A percentile compares a stretch with the other conserved stretches of the same genome.
phyloP scores from a whole-genome alignment of 768 basidiomycete genomes.

The Antrodiella citrinella region DNA sequence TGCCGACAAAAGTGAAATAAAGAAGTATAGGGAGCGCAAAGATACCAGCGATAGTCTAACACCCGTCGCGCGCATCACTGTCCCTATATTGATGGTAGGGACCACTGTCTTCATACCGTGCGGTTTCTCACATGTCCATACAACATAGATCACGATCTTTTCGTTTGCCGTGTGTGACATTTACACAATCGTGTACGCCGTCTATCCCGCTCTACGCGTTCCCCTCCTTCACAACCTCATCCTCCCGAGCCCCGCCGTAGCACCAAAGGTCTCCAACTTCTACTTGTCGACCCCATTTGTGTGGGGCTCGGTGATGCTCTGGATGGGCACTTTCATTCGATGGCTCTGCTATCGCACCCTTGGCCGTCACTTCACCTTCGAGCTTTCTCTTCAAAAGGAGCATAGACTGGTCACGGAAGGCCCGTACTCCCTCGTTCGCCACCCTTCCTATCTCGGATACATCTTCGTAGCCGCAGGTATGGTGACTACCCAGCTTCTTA shows the following conservation, averaged over 20 bases:
- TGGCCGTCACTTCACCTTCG: constrained; percentile 22
- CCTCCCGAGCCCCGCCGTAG: not conserved
- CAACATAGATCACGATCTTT: not conserved
- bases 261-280: not conserved
- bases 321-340: not conserved
- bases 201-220: not conserved
- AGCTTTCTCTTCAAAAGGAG: constrained; percentile 17
- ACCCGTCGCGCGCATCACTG: not conserved
- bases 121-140: not conserved
- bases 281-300: not conserved
- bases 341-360: constrained; percentile 17
- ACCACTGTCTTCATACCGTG: not conserved
- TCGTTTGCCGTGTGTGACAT: not conserved
- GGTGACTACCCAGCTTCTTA: constrained; percentile 1
- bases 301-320: not conserved
- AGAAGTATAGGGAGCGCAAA: not conserved
- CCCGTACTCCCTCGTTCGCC: constrained; percentile 23
- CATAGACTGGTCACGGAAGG: constrained; percentile 22
- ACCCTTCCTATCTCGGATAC: constrained; percentile 19
- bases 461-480: constrained; percentile 8
- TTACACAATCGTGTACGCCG: not conserved
- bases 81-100: not conserved
- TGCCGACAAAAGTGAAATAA: not conserved
- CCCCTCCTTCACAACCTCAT: not conserved
- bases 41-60: not conserved